Evolutionary conservation across 75 land plant species (phyloP), one percentile per base, ranked within the genome.

Genomic region (Sequoiadendron giganteum): DNA sequence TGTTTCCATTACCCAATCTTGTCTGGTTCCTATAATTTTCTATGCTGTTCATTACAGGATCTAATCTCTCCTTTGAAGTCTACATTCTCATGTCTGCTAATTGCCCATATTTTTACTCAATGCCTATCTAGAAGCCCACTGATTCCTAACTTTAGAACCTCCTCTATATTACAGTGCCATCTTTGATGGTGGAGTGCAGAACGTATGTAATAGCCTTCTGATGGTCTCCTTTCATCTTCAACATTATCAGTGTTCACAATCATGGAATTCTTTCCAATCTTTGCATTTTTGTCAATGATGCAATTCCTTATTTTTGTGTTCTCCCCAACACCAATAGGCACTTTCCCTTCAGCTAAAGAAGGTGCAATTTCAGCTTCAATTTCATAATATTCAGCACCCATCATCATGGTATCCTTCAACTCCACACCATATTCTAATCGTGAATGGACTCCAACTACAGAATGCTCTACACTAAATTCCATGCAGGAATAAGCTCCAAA

Each of bases 371-470:
- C 99, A 25, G 89, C 91, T n/a, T 94, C 97, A 14, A 98, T 98
- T 90, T 98, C 95, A 87, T 98, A 98, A 80, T 32, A 91, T 58
- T 98, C 99, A 58, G 99, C 99, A 11, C 99, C 99, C 86, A 98
- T 94, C 95, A 96, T 96, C 91, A 95, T 92, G 0, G 95, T 94
- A 55, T 96, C 98, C 98, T 97, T 93, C 32, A 97, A 82, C 43
- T 96, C 92, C 42, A 89, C 95, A 56, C 93, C 92, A 75, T 92
- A 78, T 36, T 92, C 95, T 47, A 97, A 89, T 9, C 98, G 92
- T 13, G 99, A 98, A 52, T 99, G 92, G 78, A 98, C 90, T 5
- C 99, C 99, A 58, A 97, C 93, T 43, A 97, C 89, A 70, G 97
- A 95, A 87, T 95, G 99, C 88, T 92, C 94, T 65, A 98, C 92